A percentile compares a stretch with the other conserved stretches of the same genome.
Evolutionary conservation across 1,139 yeast species (phyloP).

Genomic region (Pichia sp.): DNA sequence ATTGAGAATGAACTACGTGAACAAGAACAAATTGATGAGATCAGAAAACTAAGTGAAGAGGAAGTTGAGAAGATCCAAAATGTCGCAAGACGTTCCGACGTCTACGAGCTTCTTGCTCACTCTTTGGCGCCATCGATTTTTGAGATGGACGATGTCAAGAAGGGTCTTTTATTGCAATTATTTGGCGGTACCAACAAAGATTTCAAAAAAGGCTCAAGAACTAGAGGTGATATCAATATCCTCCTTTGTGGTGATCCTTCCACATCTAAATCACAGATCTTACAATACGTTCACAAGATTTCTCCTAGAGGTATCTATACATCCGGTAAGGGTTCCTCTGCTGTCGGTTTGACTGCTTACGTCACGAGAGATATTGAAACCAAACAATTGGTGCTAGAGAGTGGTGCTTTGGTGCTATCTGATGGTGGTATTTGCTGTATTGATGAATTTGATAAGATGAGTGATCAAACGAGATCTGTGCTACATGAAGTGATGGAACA

Average conservation of each 20-base stretch:
- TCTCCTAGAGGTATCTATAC: conserved; percentile 98
- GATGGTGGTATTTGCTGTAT: conserved; percentile 99
- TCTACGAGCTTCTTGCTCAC: conserved; percentile 83
- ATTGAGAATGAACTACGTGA: conserved; percentile 47
- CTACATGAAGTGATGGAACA: conserved; percentile 99
- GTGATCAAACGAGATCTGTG: conserved; percentile 88
- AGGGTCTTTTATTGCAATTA: conserved; percentile 84
- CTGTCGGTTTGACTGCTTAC: conserved; percentile 97
- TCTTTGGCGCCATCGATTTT: conserved; percentile 94
- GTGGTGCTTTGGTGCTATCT: conserved; percentile 93
- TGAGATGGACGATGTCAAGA: conserved; percentile 94
- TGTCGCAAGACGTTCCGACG: conserved; percentile 61
- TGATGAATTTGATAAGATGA: conserved; percentile 98
- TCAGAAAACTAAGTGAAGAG: conserved; percentile 57
- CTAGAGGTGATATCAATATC: conserved; percentile 91
- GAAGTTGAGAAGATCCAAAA: conserved; percentile 61
- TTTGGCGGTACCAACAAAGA: conserved; percentile 95
- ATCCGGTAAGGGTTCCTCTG: conserved; percentile 98
- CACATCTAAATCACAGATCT: conserved; percentile 88
- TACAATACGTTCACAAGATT: conserved; percentile 92
- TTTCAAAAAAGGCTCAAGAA: conserved; percentile 85
- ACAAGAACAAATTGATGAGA: conserved; percentile 63
- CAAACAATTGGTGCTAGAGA: conserved; percentile 83
- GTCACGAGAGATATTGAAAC: conserved; percentile 93
- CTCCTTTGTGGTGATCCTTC: conserved; percentile 97